Percentiles rank a stretch among this genome's conserved stretches.
Evolutionary conservation across 495 filamentous ascomycete genomes (phyloP).

Genomic region (Evansstolkia leycettana): DNA sequence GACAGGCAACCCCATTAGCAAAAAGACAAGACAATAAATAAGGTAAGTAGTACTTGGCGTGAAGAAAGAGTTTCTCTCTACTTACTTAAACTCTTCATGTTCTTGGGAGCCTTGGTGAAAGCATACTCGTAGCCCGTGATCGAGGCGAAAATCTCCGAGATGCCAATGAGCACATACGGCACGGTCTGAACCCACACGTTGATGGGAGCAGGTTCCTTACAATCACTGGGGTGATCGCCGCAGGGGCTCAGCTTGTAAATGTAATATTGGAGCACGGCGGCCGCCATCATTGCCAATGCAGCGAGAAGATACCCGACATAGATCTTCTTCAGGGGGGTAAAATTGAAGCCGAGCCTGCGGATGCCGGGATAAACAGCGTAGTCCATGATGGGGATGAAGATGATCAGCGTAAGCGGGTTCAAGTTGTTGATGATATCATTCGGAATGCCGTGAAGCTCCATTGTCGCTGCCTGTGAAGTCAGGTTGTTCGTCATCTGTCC

Average conservation of each 20-base stretch:
- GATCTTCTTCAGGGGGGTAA: constrained; percentile 58
- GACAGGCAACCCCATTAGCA: too few relatives aligned
- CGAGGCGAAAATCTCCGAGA: constrained; percentile 55
- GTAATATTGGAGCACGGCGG: constrained; percentile 53
- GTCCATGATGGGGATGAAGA: constrained; percentile 58
- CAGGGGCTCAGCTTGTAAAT: constrained; percentile 49
- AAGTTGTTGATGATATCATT: constrained; percentile 67
- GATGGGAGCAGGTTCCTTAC: constrained; percentile 29
- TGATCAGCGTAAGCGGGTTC: constrained; percentile 56
- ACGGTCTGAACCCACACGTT: constrained; percentile 45
- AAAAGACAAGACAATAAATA: background rate
- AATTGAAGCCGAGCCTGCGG: constrained; percentile 43
- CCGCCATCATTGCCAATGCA: constrained; percentile 41
- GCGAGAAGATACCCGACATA: constrained; percentile 52
- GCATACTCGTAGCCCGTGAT: constrained; percentile 45
- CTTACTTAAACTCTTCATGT: constrained; percentile 23
- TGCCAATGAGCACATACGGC: constrained; percentile 48
- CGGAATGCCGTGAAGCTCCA: constrained; percentile 37
- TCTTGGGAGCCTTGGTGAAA: constrained; percentile 23
- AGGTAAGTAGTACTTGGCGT: too few relatives aligned
- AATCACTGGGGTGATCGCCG: constrained; percentile 35
- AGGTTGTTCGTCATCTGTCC: constrained; percentile 52
- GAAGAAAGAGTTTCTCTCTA: too few relatives aligned
- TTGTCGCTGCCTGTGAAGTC: constrained; percentile 37
- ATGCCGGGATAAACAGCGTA: constrained; percentile 52